Evolutionary conservation across 768 basidiomycete genomes (phyloP), one percentile per base, ranked within the genome.

Genomic region (Tulasnella sp.): DNA sequence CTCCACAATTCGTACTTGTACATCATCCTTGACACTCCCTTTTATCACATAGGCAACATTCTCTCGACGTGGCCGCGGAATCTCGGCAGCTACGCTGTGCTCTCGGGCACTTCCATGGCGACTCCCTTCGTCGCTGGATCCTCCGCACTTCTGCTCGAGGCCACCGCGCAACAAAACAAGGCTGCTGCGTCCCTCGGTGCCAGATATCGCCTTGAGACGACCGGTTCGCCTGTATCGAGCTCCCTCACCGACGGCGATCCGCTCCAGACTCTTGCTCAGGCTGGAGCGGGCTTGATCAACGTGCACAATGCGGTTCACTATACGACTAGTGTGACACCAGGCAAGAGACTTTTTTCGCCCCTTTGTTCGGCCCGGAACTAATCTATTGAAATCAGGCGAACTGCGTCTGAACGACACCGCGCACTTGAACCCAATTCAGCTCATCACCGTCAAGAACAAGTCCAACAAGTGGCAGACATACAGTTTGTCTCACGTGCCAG

Each of bases 401-500:
- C 75, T 83, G 26, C 63, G 77, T n/a, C 76, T 83, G 37, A 84
- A 84, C 77, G 83, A 83, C 75, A 82, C 82, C 3, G 77, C 77
- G 34, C 62, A 71, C 19, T 17, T n/a, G 6, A 59, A 74, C 8
- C 67, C 65, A 0, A 62, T 39, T 22, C 75, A 76, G 14, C 41
- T 67, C 32, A 75, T 83, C 72, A 79, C 75, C 0, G 73, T 90
- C 71, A 82, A 78, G 73, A 89, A 89, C 78, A 82, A 77, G 17
- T 88, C 84, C 12, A 80, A 75, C 5, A 77, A 79, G 0, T 52
- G 76, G 7, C 84, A 86, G 75, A 81, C 77, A 0, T 86, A 85
- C 79, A 83, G 78, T n/a, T 74, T 89, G 19, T 80, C 77, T 9
- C 87, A 89, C 75, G 78, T 85, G 1, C 84, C 87, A 19, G 87